These are phyloP conservation scores for Aspergillus ostianus DNA, from an alignment of 495 filamentous ascomycete genomes.

Conservation along the genomic window DNA sequence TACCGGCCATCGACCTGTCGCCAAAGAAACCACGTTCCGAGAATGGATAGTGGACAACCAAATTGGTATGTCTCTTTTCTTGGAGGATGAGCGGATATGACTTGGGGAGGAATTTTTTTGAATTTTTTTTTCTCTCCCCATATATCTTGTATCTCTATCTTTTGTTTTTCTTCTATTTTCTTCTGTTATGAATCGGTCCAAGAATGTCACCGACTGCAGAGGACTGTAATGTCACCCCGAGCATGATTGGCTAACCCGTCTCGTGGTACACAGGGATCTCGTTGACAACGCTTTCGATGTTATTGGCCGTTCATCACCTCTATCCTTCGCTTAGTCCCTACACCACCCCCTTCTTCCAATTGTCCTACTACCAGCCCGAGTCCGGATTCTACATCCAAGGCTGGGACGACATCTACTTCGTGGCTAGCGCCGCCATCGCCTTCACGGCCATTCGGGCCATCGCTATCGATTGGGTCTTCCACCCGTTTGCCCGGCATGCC, in stretches of 20 bases:
- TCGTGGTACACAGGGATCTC: slow-evolving; percentile 59
- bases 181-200: neutral
- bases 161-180: too few species aligned
- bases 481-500: slow-evolving; percentile 64
- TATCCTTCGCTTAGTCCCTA: slow-evolving; percentile 75
- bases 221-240: neutral
- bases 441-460: slow-evolving; percentile 86
- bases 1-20: slow-evolving; percentile 25
- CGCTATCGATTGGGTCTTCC: slow-evolving; percentile 80
- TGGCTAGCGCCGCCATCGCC: slow-evolving; percentile 74
- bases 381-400: slow-evolving; percentile 71
- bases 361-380: slow-evolving; percentile 74
- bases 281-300: slow-evolving; percentile 71
- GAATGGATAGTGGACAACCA: slow-evolving; percentile 54
- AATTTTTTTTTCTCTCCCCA: neutral
- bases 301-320: slow-evolving; percentile 72
- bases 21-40: slow-evolving; percentile 48
- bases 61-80: slow-evolving; percentile 40
- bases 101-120: neutral
- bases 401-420: slow-evolving; percentile 74
- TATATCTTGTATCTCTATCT: neutral
- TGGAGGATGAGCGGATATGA: neutral
- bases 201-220: neutral
- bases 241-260: neutral
- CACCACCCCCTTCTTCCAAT: slow-evolving; percentile 79